Evolutionary conservation across 2,329 filamentous ascomycete genomes (phyloP), one percentile per base, ranked within the genome.

Genomic region (Tolypocladium guangdongense): DNA sequence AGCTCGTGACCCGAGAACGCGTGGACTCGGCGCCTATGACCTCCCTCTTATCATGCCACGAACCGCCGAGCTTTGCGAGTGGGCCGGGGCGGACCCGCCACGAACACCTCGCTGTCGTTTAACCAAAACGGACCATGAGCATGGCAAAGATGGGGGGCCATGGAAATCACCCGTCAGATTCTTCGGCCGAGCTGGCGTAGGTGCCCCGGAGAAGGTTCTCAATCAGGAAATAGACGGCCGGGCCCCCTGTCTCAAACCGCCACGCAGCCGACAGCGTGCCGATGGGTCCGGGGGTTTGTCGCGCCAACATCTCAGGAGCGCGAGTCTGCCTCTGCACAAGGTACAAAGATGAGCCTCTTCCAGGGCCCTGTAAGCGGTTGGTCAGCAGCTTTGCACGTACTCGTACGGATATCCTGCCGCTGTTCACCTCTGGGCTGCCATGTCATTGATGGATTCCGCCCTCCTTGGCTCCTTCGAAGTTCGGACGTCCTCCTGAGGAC

Each of bases 191-290:
- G 49, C 22, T n/a, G 35, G 49, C 24, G 49, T 54, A 47, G 54
- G 37, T 22, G 54, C 50, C 50, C 52, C 59, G 59, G 59, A 59
- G 55, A 59, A 59, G 52, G 52, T 51, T 49, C 59, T 55, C 41
- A 35, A 59, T 60, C 51, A 47, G 58, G 59, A 52, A 59, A 59
- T 55, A 43, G 50, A 51, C 22, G 54, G 47, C 55, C 54, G 49
- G 57, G 56, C 22, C 54, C 54, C 43, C 52, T 51, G 52, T 50
- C 54, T 35, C 53, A 43, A 54, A 43, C 47, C 46, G 50, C 24
- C 22, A 22, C 12, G 20, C 7, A 38, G 32, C 20, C 48, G 32
- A 38, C 22, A 18, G 22, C 18, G 22, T 37, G 12, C 37, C 18
- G 16, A 22, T 30, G 35, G 14, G 36, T 41, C 49, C 24, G 49